phyloP scores from a whole-genome alignment of 108 stramenopile species.

The Schizochytrium sp. region DNA sequence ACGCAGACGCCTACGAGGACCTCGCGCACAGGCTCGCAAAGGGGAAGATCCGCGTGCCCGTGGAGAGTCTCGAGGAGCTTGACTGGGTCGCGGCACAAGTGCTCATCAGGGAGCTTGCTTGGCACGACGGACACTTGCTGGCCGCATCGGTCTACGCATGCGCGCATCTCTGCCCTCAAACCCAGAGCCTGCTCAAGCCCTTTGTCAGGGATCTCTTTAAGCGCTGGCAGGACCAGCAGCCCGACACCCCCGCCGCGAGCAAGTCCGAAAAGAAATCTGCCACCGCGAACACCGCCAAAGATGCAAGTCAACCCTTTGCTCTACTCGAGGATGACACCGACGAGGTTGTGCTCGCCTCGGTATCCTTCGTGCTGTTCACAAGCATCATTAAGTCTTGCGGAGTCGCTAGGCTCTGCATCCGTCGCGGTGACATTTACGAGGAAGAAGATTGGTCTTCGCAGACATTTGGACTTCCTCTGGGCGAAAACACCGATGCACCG shows the following conservation, averaged over 20 bases:
- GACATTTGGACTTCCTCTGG: neutral
- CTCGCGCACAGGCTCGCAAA: neutral
- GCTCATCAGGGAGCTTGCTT: neutral
- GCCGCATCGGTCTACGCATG: slow-evolving; percentile 1
- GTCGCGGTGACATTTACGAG: neutral
- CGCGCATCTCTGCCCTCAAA: neutral
- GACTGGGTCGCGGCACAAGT: neutral
- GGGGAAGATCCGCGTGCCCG: neutral
- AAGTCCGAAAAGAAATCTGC: neutral
- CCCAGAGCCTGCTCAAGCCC: neutral
- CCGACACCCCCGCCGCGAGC: neutral
- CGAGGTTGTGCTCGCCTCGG: neutral
- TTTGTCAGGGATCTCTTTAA: neutral
- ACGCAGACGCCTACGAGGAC: neutral
- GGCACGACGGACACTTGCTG: slow-evolving; percentile 3
- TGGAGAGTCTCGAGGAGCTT: neutral
- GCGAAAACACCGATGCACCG: neutral
- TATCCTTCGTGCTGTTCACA: neutral
- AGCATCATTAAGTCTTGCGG: neutral
- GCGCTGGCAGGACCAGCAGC: neutral
- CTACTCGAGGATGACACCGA: neutral
- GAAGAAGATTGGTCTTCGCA: neutral
- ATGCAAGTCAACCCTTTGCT: neutral
- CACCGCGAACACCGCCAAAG: neutral
- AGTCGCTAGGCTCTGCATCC: neutral